These are phyloP conservation scores for Cercospora berteroae DNA, from an alignment of 2,329 filamentous ascomycete species.

Conservation along the genomic window DNA sequence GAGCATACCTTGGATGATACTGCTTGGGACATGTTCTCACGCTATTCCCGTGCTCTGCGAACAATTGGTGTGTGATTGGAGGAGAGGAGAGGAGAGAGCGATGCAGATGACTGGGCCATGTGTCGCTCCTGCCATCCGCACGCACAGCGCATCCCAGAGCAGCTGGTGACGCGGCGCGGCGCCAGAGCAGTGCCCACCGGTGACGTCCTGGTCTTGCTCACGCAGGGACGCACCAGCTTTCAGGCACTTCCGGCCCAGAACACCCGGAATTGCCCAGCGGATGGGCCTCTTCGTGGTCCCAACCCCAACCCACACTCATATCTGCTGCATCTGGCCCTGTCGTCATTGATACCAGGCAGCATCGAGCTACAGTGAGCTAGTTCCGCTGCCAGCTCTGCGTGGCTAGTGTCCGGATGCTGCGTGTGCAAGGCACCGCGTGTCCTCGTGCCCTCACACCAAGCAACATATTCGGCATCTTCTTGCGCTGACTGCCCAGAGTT, in stretches of 20 bases:
- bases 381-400: neutral
- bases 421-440: neutral
- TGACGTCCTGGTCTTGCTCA: neutral
- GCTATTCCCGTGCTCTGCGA: neutral
- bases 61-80: neutral
- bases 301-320: neutral
- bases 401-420: neutral
- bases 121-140: neutral
- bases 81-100: too few species aligned
- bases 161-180: slow-evolving; percentile 1
- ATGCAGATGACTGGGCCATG: neutral
- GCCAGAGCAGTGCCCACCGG: neutral
- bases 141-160: neutral
- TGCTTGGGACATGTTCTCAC: slow-evolving; percentile 18
- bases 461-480: neutral
- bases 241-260: neutral
- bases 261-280: neutral
- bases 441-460: neutral
- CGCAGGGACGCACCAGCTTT: neutral
- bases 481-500: neutral
- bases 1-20: slow-evolving; percentile 21
- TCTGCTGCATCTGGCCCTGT: neutral
- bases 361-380: neutral
- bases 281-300: neutral
- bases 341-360: neutral